Evolutionary conservation across 2,329 filamentous ascomycete species (phyloP), one percentile per base, ranked within the genome.

Genomic region (Chaetomiaceae sp.): DNA sequence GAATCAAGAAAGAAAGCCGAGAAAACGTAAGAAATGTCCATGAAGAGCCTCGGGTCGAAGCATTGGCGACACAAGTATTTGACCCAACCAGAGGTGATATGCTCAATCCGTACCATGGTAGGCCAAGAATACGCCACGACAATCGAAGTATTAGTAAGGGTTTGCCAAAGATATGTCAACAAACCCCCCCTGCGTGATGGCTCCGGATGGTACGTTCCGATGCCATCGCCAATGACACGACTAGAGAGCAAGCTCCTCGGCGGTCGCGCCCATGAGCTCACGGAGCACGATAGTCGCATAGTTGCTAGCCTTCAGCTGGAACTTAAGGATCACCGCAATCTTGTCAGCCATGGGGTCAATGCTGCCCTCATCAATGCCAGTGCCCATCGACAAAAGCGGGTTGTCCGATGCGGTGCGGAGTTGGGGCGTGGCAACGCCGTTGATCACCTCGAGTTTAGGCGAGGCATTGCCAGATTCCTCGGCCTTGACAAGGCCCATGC

Each of bases 281-380:
- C 69, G 66, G 21, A 71, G 62, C 20, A 69, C 67, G 50, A 71
- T 61, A 13, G 69, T 71, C 1, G 69, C 69, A 40, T 71, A 71
- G 59, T 69, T 70, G 62, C 69, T 71, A 14, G 63, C 54, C 46
- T 63, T 65, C 7, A 71, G 61, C 32, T 67, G 65, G 52, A 71
- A 70, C 53, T 69, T 69, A 29, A 71, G 64, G 7, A 66, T 62
- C 7, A 71, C 69, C 16, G 68, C 68, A 54, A 71, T 65, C 55
- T 69, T 66, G 45, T 49, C 43, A 3, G 60, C 62, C n/a, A 34
- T 32, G 4, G 54, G 53, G 14, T 56, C 51, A 21, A 57, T 49
- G 42, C 16, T 45, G 48, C 62, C 56, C 23, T 62, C 60, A 14
- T 64, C 62, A 5, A 51, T 59, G 27, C 51, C 41, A 6, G 53